Evolutionary conservation across 1,284 basidiomycete species (phyloP).

Genomic region (Mycena citricolor): DNA sequence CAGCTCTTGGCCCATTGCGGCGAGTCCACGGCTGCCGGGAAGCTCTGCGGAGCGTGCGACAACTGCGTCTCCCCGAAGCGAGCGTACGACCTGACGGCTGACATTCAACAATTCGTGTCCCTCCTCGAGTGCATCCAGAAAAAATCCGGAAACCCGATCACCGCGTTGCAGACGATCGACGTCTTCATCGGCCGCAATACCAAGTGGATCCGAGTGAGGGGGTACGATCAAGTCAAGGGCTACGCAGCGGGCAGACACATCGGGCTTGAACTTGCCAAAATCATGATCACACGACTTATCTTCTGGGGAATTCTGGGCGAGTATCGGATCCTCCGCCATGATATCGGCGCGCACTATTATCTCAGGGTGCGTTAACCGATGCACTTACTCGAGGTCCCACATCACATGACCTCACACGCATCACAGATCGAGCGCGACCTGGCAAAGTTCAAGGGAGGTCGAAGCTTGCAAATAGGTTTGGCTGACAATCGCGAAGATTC

Average conservation of each 20-base stretch:
- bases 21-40: slow-evolving; percentile 62
- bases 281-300: background rate
- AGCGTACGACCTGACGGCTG: too few species aligned
- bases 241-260: background rate
- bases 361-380: slow-evolving; percentile 2
- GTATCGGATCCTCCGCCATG: background rate
- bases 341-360: background rate
- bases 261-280: background rate
- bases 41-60: slow-evolving; percentile 44
- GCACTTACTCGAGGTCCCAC: too few species aligned
- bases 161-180: background rate
- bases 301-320: background rate
- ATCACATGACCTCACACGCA: too few species aligned
- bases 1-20: slow-evolving; percentile 78
- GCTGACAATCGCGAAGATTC: too few species aligned
- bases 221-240: background rate
- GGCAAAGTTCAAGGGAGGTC: too few species aligned
- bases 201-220: background rate
- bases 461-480: too few species aligned
- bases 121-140: too few species aligned
- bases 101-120: too few species aligned
- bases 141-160: too few species aligned
- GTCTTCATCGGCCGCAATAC: slow-evolving; percentile 2
- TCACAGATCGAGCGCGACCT: too few species aligned
- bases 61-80: slow-evolving; percentile 13